Base-by-base conservation (phyloP, 2,329 filamentous ascomycete genomes). In the Trichoderma breve region DNA sequence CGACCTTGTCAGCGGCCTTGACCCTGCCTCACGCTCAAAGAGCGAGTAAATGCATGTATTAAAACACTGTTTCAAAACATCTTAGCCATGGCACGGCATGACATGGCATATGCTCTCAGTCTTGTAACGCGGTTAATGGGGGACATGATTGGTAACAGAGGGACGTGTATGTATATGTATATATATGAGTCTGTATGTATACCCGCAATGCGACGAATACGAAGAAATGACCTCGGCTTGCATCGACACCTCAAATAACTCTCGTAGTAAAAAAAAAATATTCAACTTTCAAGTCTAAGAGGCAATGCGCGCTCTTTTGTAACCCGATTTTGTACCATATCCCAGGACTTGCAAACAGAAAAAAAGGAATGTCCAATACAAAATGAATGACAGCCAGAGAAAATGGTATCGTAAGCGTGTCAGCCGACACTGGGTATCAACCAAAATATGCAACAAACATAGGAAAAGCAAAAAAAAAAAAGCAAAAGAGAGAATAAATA, bases 1-100 rank as follows among this genome's bases (percentile, higher is more conserved):
- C 63, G 85, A 88, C 70, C 84, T 89, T 68, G 70, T 89, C 66
- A 77, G 84, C 18, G 85, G 82, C 0, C 79, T 89, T 39, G 79
- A 82, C 4, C 82, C 83, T 1, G 82, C 83, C 2, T 75, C 74
- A 6, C 77, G 78, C 30, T 72, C 77, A 70, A 87, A 86, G 77
- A 76, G 76, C 6, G 83, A 85, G 28, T 86, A 81, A 79, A n/a
- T 57, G 51, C 47, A 6, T 53, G 47, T 53, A 53, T 53, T 53
- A 53, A 53, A 53, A 53, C 47, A 53, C 4, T 53, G 21, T 53
- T 53, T 53, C 47, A 53, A 53, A 53, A 53, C 11, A 24, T 53
- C n/a, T 53, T 24, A 4, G 47, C 47, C 47, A 53, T 53, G 47
- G 11, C 43, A 51, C 43, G 26, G 53, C 43, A 51, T 21, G 43